Evolutionary conservation across 2,329 filamentous ascomycete genomes (phyloP).

Genomic region (Microsporum audouinii): DNA sequence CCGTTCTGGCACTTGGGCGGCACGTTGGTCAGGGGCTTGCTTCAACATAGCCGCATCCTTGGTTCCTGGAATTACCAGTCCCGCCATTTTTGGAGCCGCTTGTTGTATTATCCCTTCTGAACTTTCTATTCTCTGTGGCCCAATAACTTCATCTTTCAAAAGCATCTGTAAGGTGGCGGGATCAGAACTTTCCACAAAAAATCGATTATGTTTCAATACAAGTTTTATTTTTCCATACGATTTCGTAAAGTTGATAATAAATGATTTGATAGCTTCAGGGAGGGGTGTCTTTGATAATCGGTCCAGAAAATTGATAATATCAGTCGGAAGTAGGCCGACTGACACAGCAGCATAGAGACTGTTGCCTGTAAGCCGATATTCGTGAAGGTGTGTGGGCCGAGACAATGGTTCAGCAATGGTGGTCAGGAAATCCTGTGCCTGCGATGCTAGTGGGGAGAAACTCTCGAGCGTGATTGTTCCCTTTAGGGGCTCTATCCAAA

Average conservation of each 20-base stretch:
- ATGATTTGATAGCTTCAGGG: slow-evolving; percentile 66
- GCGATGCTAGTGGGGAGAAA: slow-evolving; percentile 74
- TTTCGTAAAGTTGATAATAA: slow-evolving; percentile 71
- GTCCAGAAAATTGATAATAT: slow-evolving; percentile 83
- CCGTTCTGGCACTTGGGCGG: slow-evolving; percentile 22
- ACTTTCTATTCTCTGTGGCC: slow-evolving; percentile 63
- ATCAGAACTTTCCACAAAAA: slow-evolving; percentile 87
- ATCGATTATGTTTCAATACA: slow-evolving; percentile 86
- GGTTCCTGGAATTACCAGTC: slow-evolving; percentile 84
- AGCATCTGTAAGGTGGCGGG: slow-evolving; percentile 74
- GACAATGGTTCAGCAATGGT: slow-evolving; percentile 91
- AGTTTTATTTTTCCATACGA: slow-evolving; percentile 94
- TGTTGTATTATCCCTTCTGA: slow-evolving; percentile 63
- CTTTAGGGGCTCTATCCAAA: slow-evolving; percentile 85
- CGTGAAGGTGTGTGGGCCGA: slow-evolving; percentile 79
- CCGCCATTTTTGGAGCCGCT: slow-evolving; percentile 73
- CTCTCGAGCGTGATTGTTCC: slow-evolving; percentile 87
- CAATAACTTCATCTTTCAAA: slow-evolving; percentile 74
- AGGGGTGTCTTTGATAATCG: slow-evolving; percentile 80
- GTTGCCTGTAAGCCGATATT: slow-evolving; percentile 83
- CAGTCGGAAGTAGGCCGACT: slow-evolving; percentile 75
- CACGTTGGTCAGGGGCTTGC: slow-evolving; percentile 47
- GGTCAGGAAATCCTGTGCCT: slow-evolving; percentile 88
- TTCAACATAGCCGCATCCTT: slow-evolving; percentile 82
- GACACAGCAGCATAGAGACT: slow-evolving; percentile 92